phyloP scores from a whole-genome alignment of 129 eudicot species.

The carrot (Daucus carota) region DNA sequence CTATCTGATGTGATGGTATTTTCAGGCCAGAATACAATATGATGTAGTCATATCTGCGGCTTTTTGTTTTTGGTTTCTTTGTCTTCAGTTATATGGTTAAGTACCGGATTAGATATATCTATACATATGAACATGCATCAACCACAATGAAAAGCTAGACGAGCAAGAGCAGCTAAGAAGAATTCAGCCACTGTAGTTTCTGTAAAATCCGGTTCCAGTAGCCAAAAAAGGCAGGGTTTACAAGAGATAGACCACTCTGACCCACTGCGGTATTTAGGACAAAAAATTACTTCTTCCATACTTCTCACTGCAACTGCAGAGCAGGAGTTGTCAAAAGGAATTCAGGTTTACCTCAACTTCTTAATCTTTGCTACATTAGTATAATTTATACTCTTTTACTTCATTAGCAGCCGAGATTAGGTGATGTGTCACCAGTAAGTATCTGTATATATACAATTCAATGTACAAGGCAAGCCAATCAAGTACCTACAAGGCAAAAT shows the following conservation, averaged over 20 bases:
- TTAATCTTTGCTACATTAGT: neutral
- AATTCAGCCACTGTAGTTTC: constrained; percentile 56
- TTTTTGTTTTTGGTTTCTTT: neutral
- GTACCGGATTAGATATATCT: too few species aligned
- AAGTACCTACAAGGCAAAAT: constrained; percentile 39
- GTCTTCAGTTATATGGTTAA: neutral
- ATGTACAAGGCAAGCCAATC: constrained; percentile 48
- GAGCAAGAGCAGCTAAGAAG: constrained; percentile 65
- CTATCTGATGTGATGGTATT: neutral
- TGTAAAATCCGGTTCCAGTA: constrained; percentile 40
- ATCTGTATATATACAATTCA: neutral
- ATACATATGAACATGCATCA: constrained; percentile 42
- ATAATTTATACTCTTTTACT: neutral
- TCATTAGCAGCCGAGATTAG: neutral
- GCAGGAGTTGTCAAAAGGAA: constrained; percentile 70
- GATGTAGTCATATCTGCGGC: neutral
- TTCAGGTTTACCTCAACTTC: constrained; percentile 49
- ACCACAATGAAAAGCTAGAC: constrained; percentile 61
- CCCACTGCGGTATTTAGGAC: constrained; percentile 67
- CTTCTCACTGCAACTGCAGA: constrained; percentile 85
- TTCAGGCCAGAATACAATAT: neutral
- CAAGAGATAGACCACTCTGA: constrained; percentile 60
- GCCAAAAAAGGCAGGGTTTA: constrained; percentile 41
- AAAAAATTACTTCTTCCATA: constrained; percentile 43
- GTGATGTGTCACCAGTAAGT: neutral